Evolutionary conservation across 257 asterid genomes (phyloP).

Genomic region (Plantago elongata): DNA sequence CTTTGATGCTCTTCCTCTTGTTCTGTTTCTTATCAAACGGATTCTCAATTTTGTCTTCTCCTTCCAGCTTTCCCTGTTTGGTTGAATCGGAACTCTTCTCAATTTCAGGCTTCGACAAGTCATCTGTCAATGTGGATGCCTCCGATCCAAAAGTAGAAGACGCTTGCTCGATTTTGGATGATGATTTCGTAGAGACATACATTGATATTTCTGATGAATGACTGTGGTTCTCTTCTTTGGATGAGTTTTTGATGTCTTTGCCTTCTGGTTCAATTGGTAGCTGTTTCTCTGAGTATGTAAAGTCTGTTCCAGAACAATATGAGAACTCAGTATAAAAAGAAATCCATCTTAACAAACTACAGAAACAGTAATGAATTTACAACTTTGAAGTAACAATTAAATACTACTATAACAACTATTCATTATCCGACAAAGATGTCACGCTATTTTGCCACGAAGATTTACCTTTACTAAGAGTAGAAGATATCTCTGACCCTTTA

Average conservation of each 20-base stretch:
- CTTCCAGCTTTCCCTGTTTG: constrained; percentile 22
- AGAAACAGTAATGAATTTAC: too few relatives aligned
- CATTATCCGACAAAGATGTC: too few relatives aligned
- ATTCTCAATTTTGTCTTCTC: constrained; percentile 18
- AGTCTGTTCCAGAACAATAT: constrained; percentile 11
- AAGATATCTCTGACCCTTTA: constrained; percentile 72
- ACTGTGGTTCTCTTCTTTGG: background rate
- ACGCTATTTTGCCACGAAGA: background rate
- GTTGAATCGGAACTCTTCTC: constrained; percentile 20
- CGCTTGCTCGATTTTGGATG: constrained; percentile 61
- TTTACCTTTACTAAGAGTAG: constrained; percentile 35
- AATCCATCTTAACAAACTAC: too few relatives aligned
- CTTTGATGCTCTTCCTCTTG: constrained; percentile 30
- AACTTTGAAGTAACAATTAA: too few relatives aligned
- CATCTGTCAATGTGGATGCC: constrained; percentile 58
- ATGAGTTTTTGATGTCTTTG: constrained; percentile 24
- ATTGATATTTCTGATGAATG: constrained; percentile 31
- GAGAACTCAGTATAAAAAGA: background rate
- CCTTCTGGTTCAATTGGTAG: constrained; percentile 30
- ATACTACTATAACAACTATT: too few relatives aligned
- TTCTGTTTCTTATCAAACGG: constrained; percentile 29
- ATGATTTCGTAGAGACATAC: constrained; percentile 33
- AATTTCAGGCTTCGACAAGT: constrained; percentile 34
- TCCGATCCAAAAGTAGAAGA: constrained; percentile 55
- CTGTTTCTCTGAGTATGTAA: constrained; percentile 22